Conservation (phyloP, 2,329 filamentous ascomycete genomes). For the Xylaria sp. region DNA sequence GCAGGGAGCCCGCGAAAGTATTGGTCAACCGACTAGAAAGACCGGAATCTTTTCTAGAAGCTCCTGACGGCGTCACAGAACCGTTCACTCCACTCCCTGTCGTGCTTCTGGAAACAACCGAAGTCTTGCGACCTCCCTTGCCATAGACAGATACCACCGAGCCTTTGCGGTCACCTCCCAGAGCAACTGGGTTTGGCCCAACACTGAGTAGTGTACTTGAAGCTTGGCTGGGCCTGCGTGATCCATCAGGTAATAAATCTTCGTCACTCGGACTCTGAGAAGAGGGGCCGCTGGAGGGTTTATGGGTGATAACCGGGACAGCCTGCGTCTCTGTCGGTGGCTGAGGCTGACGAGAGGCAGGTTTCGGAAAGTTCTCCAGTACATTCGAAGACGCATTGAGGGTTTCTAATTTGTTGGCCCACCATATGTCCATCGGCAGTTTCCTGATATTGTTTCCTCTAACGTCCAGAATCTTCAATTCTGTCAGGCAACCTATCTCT, state of each 20-base stretch:
- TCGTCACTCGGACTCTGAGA: slow-evolving; percentile 78
- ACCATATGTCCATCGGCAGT: slow-evolving; percentile 95
- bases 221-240: slow-evolving; percentile 83
- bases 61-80: slow-evolving; percentile 64
- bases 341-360: slow-evolving; percentile 75
- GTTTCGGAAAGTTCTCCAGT: slow-evolving; percentile 89
- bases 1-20: slow-evolving; percentile 88
- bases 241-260: slow-evolving; percentile 70
- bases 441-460: slow-evolving; percentile 92
- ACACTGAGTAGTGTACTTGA: slow-evolving; percentile 81
- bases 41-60: slow-evolving; percentile 85
- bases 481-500: slow-evolving; percentile 87
- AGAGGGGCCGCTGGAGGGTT: slow-evolving; percentile 60
- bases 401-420: slow-evolving; percentile 87
- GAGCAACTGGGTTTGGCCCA: slow-evolving; percentile 75
- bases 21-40: slow-evolving; percentile 81
- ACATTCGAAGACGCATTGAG: slow-evolving; percentile 97
- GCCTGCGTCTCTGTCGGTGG: slow-evolving; percentile 62
- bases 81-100: slow-evolving; percentile 58
- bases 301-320: slow-evolving; percentile 51
- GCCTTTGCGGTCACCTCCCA: slow-evolving; percentile 75
- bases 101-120: slow-evolving; percentile 76
- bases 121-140: slow-evolving; percentile 85
- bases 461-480: slow-evolving; percentile 87
- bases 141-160: slow-evolving; percentile 86